Percentiles rank a stretch among this genome's conserved stretches.
Evolutionary conservation across 1,284 basidiomycete species (phyloP).

Genomic region (Pseudozyma pruni): DNA sequence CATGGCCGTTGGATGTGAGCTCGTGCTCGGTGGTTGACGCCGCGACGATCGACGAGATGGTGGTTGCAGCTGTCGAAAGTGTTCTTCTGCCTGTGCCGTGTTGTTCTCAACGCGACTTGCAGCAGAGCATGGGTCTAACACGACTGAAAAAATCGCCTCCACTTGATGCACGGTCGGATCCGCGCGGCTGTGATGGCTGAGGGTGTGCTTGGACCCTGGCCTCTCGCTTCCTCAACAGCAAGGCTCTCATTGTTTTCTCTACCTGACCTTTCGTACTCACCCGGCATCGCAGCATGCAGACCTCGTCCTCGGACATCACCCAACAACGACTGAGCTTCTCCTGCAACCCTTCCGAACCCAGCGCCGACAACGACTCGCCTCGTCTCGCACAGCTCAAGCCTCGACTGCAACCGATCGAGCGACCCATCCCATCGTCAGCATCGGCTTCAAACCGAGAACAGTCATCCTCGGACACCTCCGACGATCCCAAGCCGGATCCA

Average conservation of each 20-base stretch:
- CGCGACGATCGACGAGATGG: no score
- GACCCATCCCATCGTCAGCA: conserved; percentile 1
- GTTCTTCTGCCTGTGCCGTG: neutral
- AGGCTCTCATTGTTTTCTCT: no score
- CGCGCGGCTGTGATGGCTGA: neutral
- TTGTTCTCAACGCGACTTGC: conserved; percentile 10
- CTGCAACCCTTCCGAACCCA: neutral
- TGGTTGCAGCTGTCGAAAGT: neutral
- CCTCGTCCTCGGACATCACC: neutral
- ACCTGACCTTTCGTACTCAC: neutral
- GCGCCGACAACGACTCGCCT: neutral
- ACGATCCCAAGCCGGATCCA: conserved; percentile 11
- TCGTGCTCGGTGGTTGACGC: no score
- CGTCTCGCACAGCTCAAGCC: conserved; percentile 4
- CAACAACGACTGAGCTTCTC: neutral
- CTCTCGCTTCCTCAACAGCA: neutral
- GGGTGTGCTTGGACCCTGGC: conserved; percentile 1
- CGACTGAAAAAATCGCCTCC: neutral
- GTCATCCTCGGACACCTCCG: neutral
- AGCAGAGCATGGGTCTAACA: neutral
- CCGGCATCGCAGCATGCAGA: conserved; percentile 13
- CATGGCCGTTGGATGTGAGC: conserved; percentile 9
- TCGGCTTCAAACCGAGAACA: neutral
- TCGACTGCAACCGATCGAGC: conserved; percentile 15
- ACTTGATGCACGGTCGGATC: conserved; percentile 1